Evolutionary conservation across 441 rosid species (phyloP).

Genomic region (Biscutella laevigata): DNA sequence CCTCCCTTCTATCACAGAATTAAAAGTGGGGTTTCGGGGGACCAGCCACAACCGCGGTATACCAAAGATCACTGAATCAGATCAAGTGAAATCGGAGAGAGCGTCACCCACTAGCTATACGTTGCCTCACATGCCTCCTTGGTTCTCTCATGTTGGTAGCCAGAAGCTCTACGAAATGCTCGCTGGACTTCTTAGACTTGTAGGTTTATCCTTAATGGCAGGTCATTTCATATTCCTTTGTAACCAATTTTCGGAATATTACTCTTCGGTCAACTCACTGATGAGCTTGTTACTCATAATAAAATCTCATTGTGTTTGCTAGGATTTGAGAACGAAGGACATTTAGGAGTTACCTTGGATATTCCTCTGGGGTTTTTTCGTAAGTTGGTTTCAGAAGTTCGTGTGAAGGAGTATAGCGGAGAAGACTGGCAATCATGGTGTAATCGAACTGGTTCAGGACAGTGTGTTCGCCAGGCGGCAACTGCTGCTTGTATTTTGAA

Average conservation of each 20-base stretch:
- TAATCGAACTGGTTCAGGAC: constrained; percentile 67
- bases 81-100: constrained; percentile 31
- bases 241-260: constrained; percentile 14
- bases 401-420: constrained; percentile 48
- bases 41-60: constrained; percentile 22
- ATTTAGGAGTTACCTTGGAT: constrained; percentile 57
- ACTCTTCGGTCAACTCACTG: constrained; percentile 19
- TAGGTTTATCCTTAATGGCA: constrained; percentile 79
- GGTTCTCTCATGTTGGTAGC: constrained; percentile 71
- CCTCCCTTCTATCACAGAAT: constrained; percentile 69
- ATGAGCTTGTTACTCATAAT: constrained; percentile 10
- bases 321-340: constrained; percentile 56
- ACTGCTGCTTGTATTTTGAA: constrained; percentile 79
- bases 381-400: constrained; percentile 66
- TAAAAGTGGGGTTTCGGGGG: constrained; percentile 42
- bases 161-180: constrained; percentile 67
- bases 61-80: constrained; percentile 28
- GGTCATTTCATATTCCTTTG: constrained; percentile 48
- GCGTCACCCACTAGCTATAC: constrained; percentile 32
- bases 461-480: constrained; percentile 70
- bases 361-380: constrained; percentile 64
- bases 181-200: constrained; percentile 77
- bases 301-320: constrained; percentile 27
- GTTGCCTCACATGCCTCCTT: constrained; percentile 80
- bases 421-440: constrained; percentile 91